Evolutionary conservation across 2,329 filamentous ascomycete genomes (phyloP).

Genomic region (Alternaria burnsii): DNA sequence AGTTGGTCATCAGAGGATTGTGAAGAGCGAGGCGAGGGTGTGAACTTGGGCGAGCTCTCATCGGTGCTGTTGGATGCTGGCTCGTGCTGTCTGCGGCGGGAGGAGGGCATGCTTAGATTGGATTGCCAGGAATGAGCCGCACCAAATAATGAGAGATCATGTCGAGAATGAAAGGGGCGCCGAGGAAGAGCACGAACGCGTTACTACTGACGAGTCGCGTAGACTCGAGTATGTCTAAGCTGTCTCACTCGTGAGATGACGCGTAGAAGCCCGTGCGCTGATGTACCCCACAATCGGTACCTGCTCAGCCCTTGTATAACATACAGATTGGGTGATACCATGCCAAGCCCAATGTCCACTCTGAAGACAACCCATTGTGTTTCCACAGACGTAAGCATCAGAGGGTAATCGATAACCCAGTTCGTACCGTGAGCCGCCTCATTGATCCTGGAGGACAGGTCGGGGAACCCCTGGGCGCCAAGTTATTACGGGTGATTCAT

Average conservation of each 20-base stretch:
- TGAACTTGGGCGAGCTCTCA: constrained; percentile 30
- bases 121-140: not conserved
- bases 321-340: not conserved
- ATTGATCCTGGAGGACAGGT: not conserved
- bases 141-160: constrained; percentile 3
- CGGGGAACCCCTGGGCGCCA: not conserved
- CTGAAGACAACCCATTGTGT: not conserved
- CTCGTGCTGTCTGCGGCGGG: constrained; percentile 23
- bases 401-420: not conserved
- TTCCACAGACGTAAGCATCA: not conserved
- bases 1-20: constrained; percentile 19
- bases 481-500: not conserved
- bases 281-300: constrained; percentile 15
- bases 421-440: not conserved
- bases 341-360: too few relatives aligned
- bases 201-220: not conserved
- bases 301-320: not conserved
- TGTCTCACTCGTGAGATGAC: constrained; percentile 15
- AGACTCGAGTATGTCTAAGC: not conserved
- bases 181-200: constrained; percentile 6
- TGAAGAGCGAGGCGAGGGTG: constrained; percentile 36
- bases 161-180: not conserved
- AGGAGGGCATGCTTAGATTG: constrained; percentile 23
- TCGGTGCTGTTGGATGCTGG: constrained; percentile 32
- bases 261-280: constrained; percentile 22